phyloP scores from a whole-genome alignment of 345 rosid species.

The Chamaenerion angustifolium region DNA sequence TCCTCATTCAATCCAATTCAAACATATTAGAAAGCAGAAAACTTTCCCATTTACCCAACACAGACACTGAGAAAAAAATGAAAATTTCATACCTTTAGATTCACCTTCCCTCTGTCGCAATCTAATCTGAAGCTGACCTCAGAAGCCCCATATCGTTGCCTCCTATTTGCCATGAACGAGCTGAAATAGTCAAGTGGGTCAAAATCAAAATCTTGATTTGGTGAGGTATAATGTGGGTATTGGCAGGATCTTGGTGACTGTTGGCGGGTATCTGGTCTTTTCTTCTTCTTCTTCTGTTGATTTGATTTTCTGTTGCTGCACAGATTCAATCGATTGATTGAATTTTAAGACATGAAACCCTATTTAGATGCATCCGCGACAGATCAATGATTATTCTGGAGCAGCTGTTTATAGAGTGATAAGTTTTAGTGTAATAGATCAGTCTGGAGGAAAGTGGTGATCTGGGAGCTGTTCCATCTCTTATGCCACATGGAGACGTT shows the following conservation, averaged over 20 bases:
- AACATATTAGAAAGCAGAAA: no score
- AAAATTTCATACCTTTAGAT: slow-evolving; percentile 23
- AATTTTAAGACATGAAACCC: neutral
- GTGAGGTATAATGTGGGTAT: no score
- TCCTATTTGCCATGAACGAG: slow-evolving; percentile 18
- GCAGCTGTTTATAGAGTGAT: no score
- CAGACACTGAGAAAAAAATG: slow-evolving; percentile 11
- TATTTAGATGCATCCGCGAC: neutral
- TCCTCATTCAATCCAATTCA: no score
- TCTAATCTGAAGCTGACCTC: slow-evolving; percentile 15
- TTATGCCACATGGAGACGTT: slow-evolving; percentile 88
- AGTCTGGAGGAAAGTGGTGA: slow-evolving; percentile 57
- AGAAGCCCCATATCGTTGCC: slow-evolving; percentile 2
- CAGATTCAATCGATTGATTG: slow-evolving; percentile 3
- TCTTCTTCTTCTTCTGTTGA: no score
- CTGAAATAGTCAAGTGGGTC: no score
- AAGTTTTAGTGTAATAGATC: no score
- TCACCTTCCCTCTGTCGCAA: slow-evolving; percentile 10
- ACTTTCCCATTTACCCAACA: slow-evolving; percentile 58
- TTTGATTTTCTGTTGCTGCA: slow-evolving; percentile 1
- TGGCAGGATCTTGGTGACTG: no score
- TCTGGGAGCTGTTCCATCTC: slow-evolving; percentile 81
- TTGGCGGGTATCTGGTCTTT: no score
- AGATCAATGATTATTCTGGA: neutral
- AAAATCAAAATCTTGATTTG: no score